Conservation (phyloP, 768 basidiomycete genomes). For the Sistotremastrum suecicum region DNA sequence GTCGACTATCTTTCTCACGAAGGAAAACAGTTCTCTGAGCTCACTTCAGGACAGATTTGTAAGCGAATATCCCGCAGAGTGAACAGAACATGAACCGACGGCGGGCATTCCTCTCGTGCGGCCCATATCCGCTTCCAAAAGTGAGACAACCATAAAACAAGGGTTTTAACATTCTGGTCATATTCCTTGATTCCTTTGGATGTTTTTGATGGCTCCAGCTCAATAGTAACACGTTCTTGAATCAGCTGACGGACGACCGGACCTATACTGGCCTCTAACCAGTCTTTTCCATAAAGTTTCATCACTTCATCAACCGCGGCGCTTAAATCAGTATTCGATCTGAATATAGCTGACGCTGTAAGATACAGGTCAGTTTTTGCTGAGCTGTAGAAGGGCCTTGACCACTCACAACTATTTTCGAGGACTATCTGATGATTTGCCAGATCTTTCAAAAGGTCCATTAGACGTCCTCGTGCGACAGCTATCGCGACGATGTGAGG, state of each 20-base stretch:
- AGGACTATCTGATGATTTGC: no score
- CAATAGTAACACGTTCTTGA: conserved; percentile 61
- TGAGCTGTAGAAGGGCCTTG: no score
- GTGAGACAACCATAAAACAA: conserved; percentile 66
- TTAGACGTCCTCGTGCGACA: no score
- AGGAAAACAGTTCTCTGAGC: conserved; percentile 53
- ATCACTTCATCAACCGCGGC: conserved; percentile 20
- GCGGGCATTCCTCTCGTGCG: conserved; percentile 57
- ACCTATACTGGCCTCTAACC: conserved; percentile 73
- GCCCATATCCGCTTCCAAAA: conserved; percentile 76
- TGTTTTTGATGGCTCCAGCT: conserved; percentile 65
- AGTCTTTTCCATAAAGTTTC: conserved; percentile 66
- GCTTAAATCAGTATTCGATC: no score
- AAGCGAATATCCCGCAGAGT: conserved; percentile 3
- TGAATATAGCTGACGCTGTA: no score
- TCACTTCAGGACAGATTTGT: conserved; percentile 32
- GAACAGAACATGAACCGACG: conserved; percentile 29
- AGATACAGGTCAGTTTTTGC: no score
- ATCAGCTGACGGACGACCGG: conserved; percentile 53
- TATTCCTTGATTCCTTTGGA: conserved; percentile 46
- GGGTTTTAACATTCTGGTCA: conserved; percentile 50
- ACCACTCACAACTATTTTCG: no score
- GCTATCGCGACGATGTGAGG: no score
- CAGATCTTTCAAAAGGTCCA: no score
- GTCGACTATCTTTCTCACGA: conserved; percentile 61